These are phyloP conservation scores for Yamadazyma membranifaciens DNA, from an alignment of 1,139 yeast genomes.

Conservation along the genomic window DNA sequence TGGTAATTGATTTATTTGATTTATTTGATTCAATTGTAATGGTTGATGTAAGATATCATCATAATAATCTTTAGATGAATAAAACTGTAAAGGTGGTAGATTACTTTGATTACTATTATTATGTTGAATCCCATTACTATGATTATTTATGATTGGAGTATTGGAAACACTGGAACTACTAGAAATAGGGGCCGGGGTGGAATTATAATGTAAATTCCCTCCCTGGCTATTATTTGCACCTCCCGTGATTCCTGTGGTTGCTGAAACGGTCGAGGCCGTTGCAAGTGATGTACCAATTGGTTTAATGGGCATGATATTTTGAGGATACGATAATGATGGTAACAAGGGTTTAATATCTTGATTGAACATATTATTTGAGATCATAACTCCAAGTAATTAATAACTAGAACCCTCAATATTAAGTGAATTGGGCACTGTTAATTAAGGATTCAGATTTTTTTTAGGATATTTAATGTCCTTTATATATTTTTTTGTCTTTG, in stretches of 20 bases:
- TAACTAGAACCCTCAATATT: no score
- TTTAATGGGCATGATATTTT: slow-evolving; percentile 1
- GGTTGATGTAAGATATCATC: not conserved
- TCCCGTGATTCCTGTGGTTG: no score
- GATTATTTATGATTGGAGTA: not conserved
- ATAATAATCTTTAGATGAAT: slow-evolving; percentile 7
- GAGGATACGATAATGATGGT: slow-evolving; percentile 12
- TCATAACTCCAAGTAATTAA: not conserved
- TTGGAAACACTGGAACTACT: not conserved
- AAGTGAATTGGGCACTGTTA: no score
- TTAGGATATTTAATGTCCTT: no score
- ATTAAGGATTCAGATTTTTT: no score
- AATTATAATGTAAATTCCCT: no score
- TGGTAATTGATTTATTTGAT: slow-evolving; percentile 1
- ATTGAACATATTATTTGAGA: slow-evolving; percentile 7
- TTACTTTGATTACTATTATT: not conserved
- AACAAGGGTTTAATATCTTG: slow-evolving; percentile 16
- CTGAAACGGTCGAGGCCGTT: not conserved
- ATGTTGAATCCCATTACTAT: not conserved
- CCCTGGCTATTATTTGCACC: no score
- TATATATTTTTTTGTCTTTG: no score
- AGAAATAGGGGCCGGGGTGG: not conserved
- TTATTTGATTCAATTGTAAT: not conserved
- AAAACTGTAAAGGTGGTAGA: slow-evolving; percentile 14
- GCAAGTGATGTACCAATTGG: not conserved